Base-by-base conservation (phyloP, 352 stramenopile species). In the Pythium guiyangense region DNA sequence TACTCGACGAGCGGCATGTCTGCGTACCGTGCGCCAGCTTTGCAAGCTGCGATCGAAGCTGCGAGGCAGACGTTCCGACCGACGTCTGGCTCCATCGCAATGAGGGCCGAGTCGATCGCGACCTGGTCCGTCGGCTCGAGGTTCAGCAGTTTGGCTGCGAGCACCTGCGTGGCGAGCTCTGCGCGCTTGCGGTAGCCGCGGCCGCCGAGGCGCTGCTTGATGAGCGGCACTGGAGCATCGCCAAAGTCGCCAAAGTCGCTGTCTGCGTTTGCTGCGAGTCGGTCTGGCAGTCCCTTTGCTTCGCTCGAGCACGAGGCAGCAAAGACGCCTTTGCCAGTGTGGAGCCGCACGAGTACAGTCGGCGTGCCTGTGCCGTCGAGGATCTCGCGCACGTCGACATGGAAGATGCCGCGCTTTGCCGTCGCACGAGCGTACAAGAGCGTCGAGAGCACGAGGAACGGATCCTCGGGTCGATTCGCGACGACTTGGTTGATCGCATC, bases 401-500 rank as follows among this genome's bases (percentile, higher is more conserved):
- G 72, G 43, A 88, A 82, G 35, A 92, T 82, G 39, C 79, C 82
- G 42, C 79, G 77, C 57, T 82, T 77, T 15, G 79, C 65, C 1
- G 79, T 92, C 11, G 82, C 78, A 3, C 72, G 75, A 29, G 64
- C 70, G 35, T 84, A 79, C 26, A 91, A 66, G 22, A 88, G 54
- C 20, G 74, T 71, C 15, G 77, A 88, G 47, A 93, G 70, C 60
- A 88, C 73, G 27, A 89, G 58, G 57, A 88, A 83, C 35, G 83
- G 83, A 57, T 93, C 83, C 14, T 70, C 68, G 0, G 83, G 83
- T 2, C 80, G 77, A 51, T 66, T 66, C 14, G 73, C 74, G 26
- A 93, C 79, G 39, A 93, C 69, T 44, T 84, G 66, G 67, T 91
- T 93, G 48, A 93, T 70, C 18, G 79, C 66, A 11, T 88, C 73